phyloP scores from a whole-genome alignment of 768 basidiomycete genomes.

The Mycena leptocephala region DNA sequence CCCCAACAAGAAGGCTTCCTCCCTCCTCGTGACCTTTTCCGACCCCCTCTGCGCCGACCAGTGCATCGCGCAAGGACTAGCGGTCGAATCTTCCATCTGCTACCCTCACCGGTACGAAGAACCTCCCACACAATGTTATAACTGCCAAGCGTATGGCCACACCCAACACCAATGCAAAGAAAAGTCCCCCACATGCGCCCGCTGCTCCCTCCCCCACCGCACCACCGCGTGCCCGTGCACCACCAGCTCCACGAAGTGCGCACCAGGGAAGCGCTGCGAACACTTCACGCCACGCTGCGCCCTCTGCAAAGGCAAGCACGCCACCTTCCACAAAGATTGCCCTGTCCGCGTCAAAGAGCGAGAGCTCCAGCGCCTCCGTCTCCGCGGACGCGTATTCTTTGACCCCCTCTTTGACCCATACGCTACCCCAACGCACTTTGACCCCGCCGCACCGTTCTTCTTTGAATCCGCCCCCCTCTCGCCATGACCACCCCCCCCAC shows the following conservation, averaged over 20 bases:
- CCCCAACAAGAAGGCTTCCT: conserved; percentile 10
- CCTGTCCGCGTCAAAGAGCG: too few species aligned
- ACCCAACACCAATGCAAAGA: neutral
- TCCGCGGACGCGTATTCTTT: too few species aligned
- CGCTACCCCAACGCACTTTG: too few species aligned
- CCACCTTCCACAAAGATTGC: too few species aligned
- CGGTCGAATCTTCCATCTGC: neutral
- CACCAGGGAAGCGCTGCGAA: neutral
- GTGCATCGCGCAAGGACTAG: neutral
- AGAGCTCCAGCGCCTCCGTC: too few species aligned
- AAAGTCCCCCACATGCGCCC: neutral
- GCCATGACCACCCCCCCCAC: too few species aligned
- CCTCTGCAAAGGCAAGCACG: neutral
- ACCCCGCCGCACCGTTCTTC: too few species aligned
- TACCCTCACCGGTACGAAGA: neutral
- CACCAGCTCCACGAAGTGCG: neutral
- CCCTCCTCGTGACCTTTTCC: conserved; percentile 6
- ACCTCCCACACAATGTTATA: too few species aligned
- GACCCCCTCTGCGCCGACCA: neutral
- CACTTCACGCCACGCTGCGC: neutral
- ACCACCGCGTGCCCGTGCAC: neutral
- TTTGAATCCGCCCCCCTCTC: too few species aligned
- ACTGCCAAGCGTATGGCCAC: neutral
- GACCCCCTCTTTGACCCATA: too few species aligned
- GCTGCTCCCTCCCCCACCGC: neutral